Base-by-base conservation (phyloP, 108 stramenopile species). In the Cyclotella kingstonii region DNA sequence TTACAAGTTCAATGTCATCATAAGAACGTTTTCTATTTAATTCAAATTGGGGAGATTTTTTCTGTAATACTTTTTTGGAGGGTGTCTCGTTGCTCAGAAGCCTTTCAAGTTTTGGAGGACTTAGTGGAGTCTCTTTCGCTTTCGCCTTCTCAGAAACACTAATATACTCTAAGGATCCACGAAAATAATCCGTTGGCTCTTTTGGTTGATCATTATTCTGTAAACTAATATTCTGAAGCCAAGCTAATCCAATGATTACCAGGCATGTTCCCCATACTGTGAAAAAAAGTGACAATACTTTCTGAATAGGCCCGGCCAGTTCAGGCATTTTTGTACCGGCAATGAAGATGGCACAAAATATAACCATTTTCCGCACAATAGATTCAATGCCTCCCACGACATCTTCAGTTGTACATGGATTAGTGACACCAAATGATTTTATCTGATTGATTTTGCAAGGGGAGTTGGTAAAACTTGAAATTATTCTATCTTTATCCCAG, bases 191-290 rank as follows among this genome's bases (percentile, higher is more conserved):
- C n/a, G n/a, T n/a, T n/a, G n/a, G 18, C 30, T 14, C 35, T 25
- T 48, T 22, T 27, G 31, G 7, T 9, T 52, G 60, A 22, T 15
- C 18, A 1, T 33, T 43, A 9, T 34, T 12, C 23, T 9, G 39
- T 14, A 7, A 33, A 41, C 55, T 30, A 14, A 60, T n/a, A 46
- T 54, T 35, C 28, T 70, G 75, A 17, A 72, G 41, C 65, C 63
- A 65, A 14, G 58, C 54, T 50, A 75, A 34, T 10, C 38, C 31
- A 0, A 82, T 28, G 38, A 85, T 82, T 19, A 78, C 46, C 10
- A 84, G 9, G 43, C 84, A 84, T 29, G 87, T 89, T n/a, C 71
- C 63, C 84, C 84, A 89, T 7, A 84, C 87, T 29, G 80, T 81
- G 9, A 61, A 30, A 1, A 62, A 51, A 23, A 77, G 66, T 39